Percentiles rank a stretch among this genome's conserved stretches.
These are phyloP conservation scores for Madurella mycetomatis DNA, from an alignment of 2,329 filamentous ascomycete genomes.

Conservation along the genomic window DNA sequence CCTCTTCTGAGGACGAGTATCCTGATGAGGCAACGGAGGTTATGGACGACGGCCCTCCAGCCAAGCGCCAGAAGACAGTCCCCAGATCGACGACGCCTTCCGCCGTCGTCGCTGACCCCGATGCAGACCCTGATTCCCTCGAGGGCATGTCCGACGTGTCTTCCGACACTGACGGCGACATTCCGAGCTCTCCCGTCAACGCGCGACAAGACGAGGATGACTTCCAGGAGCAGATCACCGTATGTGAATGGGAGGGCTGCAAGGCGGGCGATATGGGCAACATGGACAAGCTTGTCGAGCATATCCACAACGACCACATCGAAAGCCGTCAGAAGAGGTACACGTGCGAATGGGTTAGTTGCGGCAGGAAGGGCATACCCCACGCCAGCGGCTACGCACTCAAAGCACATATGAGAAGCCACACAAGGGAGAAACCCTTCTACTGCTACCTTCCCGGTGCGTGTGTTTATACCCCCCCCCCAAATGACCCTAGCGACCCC, in stretches of 20 bases:
- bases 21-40: slow-evolving; percentile 44
- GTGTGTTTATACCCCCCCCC: slow-evolving; percentile 32
- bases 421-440: slow-evolving; percentile 97
- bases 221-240: slow-evolving; percentile 70
- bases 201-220: slow-evolving; percentile 69
- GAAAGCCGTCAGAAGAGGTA: slow-evolving; percentile 93
- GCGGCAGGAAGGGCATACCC: slow-evolving; percentile 77
- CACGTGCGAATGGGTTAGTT: slow-evolving; percentile 96
- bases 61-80: slow-evolving; percentile 44
- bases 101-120: slow-evolving; percentile 40
- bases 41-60: slow-evolving; percentile 40
- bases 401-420: slow-evolving; percentile 95
- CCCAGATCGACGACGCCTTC: slow-evolving; percentile 43
- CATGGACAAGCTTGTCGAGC: slow-evolving; percentile 77
- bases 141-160: slow-evolving; percentile 69
- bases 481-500: slow-evolving; percentile 1
- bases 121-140: slow-evolving; percentile 49
- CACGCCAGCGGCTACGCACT: slow-evolving; percentile 95
- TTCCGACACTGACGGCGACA: slow-evolving; percentile 83
- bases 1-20: slow-evolving; percentile 43
- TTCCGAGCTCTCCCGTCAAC: slow-evolving; percentile 66
- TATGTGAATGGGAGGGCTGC: slow-evolving; percentile 76
- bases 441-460: slow-evolving; percentile 91
- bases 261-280: slow-evolving; percentile 65
- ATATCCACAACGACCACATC: slow-evolving; percentile 91